These are phyloP conservation scores for Vanrija sp. DNA, from an alignment of 1,284 basidiomycete genomes.

Conservation along the genomic window DNA sequence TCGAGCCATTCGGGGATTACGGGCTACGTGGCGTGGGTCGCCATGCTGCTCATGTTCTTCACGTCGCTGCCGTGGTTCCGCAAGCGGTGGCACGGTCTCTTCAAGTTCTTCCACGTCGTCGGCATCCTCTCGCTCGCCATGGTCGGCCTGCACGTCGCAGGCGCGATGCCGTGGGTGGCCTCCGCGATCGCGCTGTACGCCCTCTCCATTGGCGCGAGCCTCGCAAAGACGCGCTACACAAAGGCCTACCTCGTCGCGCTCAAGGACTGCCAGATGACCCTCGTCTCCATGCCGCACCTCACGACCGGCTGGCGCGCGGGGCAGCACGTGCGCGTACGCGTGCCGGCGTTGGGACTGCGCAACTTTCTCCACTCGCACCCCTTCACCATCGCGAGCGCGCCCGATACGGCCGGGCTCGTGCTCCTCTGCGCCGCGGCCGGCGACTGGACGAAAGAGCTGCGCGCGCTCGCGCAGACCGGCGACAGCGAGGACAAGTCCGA, in stretches of 20 bases:
- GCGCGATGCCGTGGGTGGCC: slow-evolving; percentile 63
- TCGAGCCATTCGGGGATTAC: too few relatives aligned
- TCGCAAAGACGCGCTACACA: slow-evolving; percentile 33
- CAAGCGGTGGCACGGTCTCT: slow-evolving; percentile 26
- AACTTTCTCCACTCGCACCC: slow-evolving; percentile 40
- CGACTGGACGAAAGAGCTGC: slow-evolving; percentile 38
- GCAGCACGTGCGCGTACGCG: slow-evolving; percentile 44
- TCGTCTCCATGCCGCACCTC: slow-evolving; percentile 34
- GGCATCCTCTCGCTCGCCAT: slow-evolving; percentile 66
- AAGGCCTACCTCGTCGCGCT: slow-evolving; percentile 35
- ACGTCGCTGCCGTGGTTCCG: slow-evolving; percentile 39
- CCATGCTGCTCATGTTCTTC: slow-evolving; percentile 29
- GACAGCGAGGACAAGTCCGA: too few relatives aligned
- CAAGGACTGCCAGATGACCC: slow-evolving; percentile 30
- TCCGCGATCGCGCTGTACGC: slow-evolving; percentile 53
- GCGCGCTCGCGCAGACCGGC: slow-evolving; percentile 15
- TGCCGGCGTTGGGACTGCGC: slow-evolving; percentile 30
- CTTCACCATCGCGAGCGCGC: slow-evolving; percentile 47
- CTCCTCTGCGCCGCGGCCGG: slow-evolving; percentile 38
- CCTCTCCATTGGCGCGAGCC: slow-evolving; percentile 28
- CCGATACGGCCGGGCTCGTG: slow-evolving; percentile 33
- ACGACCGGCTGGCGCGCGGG: slow-evolving; percentile 47
- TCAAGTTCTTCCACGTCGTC: slow-evolving; percentile 54
- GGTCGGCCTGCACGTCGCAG: slow-evolving; percentile 72
- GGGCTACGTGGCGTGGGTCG: slow-evolving; percentile 19